Base-by-base conservation (phyloP, 148 eudicot genomes). In the Heliosperma pusillum region DNA sequence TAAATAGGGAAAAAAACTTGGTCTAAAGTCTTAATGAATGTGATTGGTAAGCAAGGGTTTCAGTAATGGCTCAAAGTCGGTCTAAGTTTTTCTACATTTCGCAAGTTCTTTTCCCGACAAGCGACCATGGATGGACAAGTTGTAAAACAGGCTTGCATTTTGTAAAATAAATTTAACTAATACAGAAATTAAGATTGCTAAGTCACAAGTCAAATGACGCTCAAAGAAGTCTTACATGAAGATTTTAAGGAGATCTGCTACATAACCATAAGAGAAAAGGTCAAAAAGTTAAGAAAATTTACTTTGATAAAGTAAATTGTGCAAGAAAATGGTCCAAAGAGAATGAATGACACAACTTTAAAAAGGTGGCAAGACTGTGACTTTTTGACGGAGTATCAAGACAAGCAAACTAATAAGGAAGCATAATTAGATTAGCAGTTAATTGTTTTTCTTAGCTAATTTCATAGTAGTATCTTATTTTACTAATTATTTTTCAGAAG, bases 181-280 rank as follows among this genome's bases (percentile, higher is more conserved):
- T 59, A 24, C 26, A 21, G 64, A 21, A 11, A 24, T 20, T 59
- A 59, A 59, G 13, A 59, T 20, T 59, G 26, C 27, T 59, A 59
- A 59, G 27, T 10, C 13, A 2, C 7, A 10, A 24, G 64, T 59
- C 42, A 36, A 36, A 36, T 6, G 42, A 36, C 9, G 0, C 7
- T 36, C 42, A 36, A 36, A 36, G 9, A 36, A 36, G 42, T 36
- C 42, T 36, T 36, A 7, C 2, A 36, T 22, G 15, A 66, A 76
- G 36, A 71, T 57, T 42, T 15, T 10, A 61, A 26, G 45, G 45
- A 62, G 53, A 25, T 42, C 53, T 30, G 29, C 45, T 64, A 5
- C 12, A 24, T 44, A 74, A 70, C 16, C 71, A 74, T 71, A 44
- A 52, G 47, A 71, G 45, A 66, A 59, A 57, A 16, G 58, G 76